A percentile compares a stretch with the other conserved stretches of the same genome.
These are phyloP conservation scores for Phialocephala subalpina DNA, from an alignment of 2,329 filamentous ascomycete species.

Conservation along the genomic window DNA sequence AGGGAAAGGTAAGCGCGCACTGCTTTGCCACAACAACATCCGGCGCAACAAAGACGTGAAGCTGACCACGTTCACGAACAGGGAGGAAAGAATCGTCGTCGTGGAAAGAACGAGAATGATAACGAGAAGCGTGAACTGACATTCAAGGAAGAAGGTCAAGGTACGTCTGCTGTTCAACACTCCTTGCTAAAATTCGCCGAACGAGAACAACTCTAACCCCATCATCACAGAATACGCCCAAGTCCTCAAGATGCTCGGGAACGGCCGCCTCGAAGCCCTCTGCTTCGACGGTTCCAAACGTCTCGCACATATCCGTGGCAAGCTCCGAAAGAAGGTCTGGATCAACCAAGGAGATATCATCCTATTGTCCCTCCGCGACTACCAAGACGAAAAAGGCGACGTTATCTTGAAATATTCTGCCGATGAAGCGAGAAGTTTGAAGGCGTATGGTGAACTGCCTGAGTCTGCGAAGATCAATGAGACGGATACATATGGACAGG, in stretches of 20 bases:
- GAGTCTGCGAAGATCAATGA: constrained; percentile 99
- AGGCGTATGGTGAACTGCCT: constrained; percentile 96
- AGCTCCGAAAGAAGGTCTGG: constrained; percentile 99
- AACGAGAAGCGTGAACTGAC: constrained; percentile 98
- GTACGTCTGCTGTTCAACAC: constrained; percentile 47
- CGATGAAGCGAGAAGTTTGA: constrained; percentile 94
- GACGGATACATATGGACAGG: constrained; percentile 92
- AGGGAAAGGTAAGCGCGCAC: constrained; percentile 83
- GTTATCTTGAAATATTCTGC: constrained; percentile 95
- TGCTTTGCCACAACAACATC: constrained; percentile 9
- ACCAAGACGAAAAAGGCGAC: constrained; percentile 93
- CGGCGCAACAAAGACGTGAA: constrained; percentile 23
- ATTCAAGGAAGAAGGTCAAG: constrained; percentile 98
- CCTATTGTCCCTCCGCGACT: constrained; percentile 86
- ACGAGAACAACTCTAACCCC: constrained; percentile 45
- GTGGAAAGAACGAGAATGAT: constrained; percentile 99
- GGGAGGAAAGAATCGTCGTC: constrained; percentile 98
- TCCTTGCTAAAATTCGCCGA: constrained; percentile 15
- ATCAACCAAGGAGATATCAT: constrained; percentile 99
- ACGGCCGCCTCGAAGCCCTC: constrained; percentile 86
- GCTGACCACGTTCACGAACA: constrained; percentile 50
- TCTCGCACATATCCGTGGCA: constrained; percentile 87
- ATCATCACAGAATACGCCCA: constrained; percentile 73
- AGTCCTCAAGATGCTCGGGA: constrained; percentile 94
- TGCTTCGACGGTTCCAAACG: constrained; percentile 96